phyloP scores from a whole-genome alignment of 768 basidiomycete genomes.

The Boletus vinaceobasis region DNA sequence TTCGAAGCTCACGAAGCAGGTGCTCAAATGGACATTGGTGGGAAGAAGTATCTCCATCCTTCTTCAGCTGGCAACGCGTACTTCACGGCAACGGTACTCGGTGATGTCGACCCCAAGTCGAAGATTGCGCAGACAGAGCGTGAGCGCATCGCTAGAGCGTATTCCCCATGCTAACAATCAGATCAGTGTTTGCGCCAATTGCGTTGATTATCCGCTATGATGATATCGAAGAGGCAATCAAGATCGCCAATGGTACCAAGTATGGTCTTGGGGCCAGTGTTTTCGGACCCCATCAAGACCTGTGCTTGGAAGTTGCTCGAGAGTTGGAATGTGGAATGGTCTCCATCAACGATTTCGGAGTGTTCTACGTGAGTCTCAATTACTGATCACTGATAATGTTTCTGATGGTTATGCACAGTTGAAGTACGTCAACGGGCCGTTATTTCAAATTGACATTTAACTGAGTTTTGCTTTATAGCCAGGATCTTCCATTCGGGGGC shows the following conservation, averaged over 20 bases:
- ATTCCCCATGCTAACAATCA: slow-evolving; percentile 9
- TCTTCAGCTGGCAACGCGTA: slow-evolving; percentile 73
- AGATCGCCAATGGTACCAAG: slow-evolving; percentile 81
- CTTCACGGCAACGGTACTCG: slow-evolving; percentile 85
- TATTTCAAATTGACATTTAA: slow-evolving; percentile 2
- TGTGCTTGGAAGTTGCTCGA: slow-evolving; percentile 78
- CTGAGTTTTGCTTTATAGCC: slow-evolving; percentile 39
- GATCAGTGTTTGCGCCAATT: slow-evolving; percentile 86
- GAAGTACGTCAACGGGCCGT: slow-evolving; percentile 47
- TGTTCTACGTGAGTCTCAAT: slow-evolving; percentile 65
- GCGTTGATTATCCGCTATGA: slow-evolving; percentile 85
- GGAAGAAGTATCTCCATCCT: slow-evolving; percentile 59
- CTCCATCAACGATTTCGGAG: slow-evolving; percentile 90
- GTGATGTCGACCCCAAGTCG: slow-evolving; percentile 66
- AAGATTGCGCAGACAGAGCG: slow-evolving; percentile 79
- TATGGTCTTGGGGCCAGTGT: slow-evolving; percentile 94
- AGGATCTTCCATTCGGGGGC: slow-evolving; percentile 95
- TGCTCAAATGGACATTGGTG: slow-evolving; percentile 61
- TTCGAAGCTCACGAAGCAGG: slow-evolving; percentile 66
- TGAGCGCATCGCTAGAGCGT: slow-evolving; percentile 28
- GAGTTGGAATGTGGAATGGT: slow-evolving; percentile 94
- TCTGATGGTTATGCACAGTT: slow-evolving; percentile 41
- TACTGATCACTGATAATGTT: slow-evolving; percentile 1
- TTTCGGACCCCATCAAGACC: slow-evolving; percentile 80
- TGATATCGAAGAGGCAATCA: slow-evolving; percentile 78